Evolutionary conservation across 805 yeast genomes (phyloP).

Genomic region (Metschnikowia kunwiensis): DNA sequence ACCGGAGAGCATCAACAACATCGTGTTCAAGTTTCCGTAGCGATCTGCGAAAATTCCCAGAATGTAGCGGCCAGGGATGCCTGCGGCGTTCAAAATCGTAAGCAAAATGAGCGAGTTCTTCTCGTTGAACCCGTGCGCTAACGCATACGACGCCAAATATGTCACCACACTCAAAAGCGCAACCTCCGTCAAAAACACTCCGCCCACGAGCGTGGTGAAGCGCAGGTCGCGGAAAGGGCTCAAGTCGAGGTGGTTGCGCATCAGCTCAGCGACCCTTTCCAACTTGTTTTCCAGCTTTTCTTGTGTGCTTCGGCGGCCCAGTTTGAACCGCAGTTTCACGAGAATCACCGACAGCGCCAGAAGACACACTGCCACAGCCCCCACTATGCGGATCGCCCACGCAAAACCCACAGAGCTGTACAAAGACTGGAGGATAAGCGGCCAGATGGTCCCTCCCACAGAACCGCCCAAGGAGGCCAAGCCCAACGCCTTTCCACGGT

Average conservation of each 20-base stretch:
- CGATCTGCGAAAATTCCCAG: constrained; percentile 56
- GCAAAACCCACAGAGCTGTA: constrained; percentile 51
- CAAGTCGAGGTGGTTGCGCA: constrained; percentile 33
- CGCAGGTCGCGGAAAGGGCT: constrained; percentile 35
- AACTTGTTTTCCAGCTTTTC: constrained; percentile 1
- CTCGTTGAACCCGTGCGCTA: constrained; percentile 45
- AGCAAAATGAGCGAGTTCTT: constrained; percentile 42
- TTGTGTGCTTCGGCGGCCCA: background rate
- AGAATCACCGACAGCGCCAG: constrained; percentile 25
- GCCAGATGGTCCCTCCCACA: constrained; percentile 61
- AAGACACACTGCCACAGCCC: constrained; percentile 29
- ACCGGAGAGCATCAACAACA: constrained; percentile 45
- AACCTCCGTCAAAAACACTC: constrained; percentile 48
- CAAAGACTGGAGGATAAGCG: constrained; percentile 47
- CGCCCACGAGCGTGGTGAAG: constrained; percentile 35
- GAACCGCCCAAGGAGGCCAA: constrained; percentile 65
- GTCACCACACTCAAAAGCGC: constrained; percentile 51
- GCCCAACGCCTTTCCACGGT: constrained; percentile 61
- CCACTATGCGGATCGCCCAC: constrained; percentile 56
- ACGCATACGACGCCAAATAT: constrained; percentile 57
- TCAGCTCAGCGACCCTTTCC: background rate
- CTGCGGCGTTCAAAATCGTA: constrained; percentile 44
- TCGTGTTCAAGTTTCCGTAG: constrained; percentile 56
- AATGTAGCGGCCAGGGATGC: constrained; percentile 51
- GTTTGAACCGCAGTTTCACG: constrained; percentile 27